Evolutionary conservation across 2,329 filamentous ascomycete genomes (phyloP), one percentile per base, ranked within the genome.

Genomic region (Cordyceps pruinosa): DNA sequence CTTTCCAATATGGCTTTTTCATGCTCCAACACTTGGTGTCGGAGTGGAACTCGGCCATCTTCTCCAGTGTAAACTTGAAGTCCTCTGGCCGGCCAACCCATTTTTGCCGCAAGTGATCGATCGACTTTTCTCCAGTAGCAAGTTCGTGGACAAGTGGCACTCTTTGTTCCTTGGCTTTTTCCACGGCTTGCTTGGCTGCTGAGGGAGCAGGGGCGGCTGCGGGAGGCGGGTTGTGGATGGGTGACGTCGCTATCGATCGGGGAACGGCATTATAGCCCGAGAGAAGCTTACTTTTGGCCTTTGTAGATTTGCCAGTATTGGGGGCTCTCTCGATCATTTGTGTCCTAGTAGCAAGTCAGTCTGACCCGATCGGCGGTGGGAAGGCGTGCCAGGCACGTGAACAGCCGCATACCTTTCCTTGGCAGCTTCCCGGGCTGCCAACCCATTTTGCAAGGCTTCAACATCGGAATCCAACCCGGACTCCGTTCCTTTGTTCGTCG

Each of bases 121-220:
- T 76, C 1, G 76, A 68, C 61, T 77, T 75, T 15, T 84, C 78
- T 58, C 75, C 71, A 7, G 80, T 75, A 32, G 84, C 83, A 21
- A 87, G 70, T 61, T 85, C 79, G 66, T 87, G 84, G 28, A 87
- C 81, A 21, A 87, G 72, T 25, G 78, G 73, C 57, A 69, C 73
- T 64, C 77, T 74, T 59, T 77, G 75, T 52, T 78, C 79, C 66
- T 82, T 83, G 41, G 78, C 77, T 62, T 77, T 74, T 63, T 82
- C 78, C 35, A 78, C 66, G 32, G 76, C 69, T 61, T 80, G 75
- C 59, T 83, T 76, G 1, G 80, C 77, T 19, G 79, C 73, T 12
- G 77, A 77, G 25, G 77, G 71, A 10, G 73, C 74, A 2, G 79
- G 76, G 4, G 76, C 78, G 13, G 78, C 66, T 2, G 76, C 74